Base-by-base conservation (phyloP, 2,329 filamentous ascomycete species). In the Mycosphaerella sp. region DNA sequence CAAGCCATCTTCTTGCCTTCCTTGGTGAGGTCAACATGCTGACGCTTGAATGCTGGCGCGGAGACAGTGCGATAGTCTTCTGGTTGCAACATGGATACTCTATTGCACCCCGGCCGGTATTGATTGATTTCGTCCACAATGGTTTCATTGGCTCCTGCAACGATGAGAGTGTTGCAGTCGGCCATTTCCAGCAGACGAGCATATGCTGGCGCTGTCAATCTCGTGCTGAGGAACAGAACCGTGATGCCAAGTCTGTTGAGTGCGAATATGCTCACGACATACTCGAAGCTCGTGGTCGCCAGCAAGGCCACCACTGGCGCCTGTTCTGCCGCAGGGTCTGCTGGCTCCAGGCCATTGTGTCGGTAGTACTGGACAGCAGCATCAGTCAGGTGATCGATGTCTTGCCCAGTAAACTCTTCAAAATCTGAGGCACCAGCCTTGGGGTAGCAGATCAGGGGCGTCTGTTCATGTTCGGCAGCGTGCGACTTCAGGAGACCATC, bases 181-280 rank as follows among this genome's bases (percentile, higher is more conserved):
- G 73, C 75, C 56, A 71, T 70, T 18, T 72, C 65, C 17, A 79
- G 66, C 6, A 81, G 62, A 17, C 70, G 71, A 12, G 71, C 63
- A 53, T 79, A 76, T 4, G 79, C 79, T 46, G 73, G 70, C 2
- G 71, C 69, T 1, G 78, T 71, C 2, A 81, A 70, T 6, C 79
- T 67, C 2, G 76, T 79, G 0, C 78, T 81, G 1, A 82, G 68
- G 30, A 80, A 72, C 1, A 82, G 65, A 2, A 74, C 70, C 0
- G 77, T 74, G 65, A 79, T 78, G 7, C 80, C 79, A 10, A 82
- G 66, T 53, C 78, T 74, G 25, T 72, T 74, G 42, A 83, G 59
- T 0, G 77, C 79, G 40, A 81, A 70, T 37, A 77, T 67, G 3
- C 77, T 75, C 32, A 81, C 67, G 34, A 80, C 69, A 53, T 79